Base-by-base conservation (phyloP, 2,329 filamentous ascomycete species). In the Pestalotiopsis fici region DNA sequence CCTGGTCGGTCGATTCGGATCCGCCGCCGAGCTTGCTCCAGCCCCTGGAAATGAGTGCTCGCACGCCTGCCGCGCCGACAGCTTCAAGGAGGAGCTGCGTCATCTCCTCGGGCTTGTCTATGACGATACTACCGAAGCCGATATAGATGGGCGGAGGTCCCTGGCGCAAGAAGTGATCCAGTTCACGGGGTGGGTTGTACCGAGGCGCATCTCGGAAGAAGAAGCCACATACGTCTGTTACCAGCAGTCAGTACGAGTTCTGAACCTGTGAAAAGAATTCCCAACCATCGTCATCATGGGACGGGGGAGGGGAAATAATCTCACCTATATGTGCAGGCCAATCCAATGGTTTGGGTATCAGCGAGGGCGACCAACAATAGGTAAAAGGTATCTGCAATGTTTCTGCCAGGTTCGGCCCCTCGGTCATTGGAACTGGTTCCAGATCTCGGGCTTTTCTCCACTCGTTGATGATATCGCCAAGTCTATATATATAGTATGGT, bases 391-490 rank as follows among this genome's bases (percentile, higher is more conserved):
- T 86, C 54, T 87, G 87, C 27, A 97, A 81, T 35, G 92, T 88
- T 64, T 87, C 88, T 18, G 95, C 82, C 78, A 96, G 87, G 2
- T 91, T 91, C 6, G 94, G 93, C 3, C 92, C 94, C 85, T 91
- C 94, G 62, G 95, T 90, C 6, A 92, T 82, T 69, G 91, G 93
- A 57, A 97, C 84, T 0, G 90, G 86, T 59, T 95, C 91, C 0
- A 97, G 81, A n/a, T 91, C 90, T 21, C 86, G 87, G 64, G 88
- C 88, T 71, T 90, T 89, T 65, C 94, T 85, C 74, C 96, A 97
- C 18, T 89, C 86, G 75, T 97, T 97, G 75, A 97, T 94, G 6
- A 97, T 83, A 78, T 97, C 94, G 21, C 94, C 94, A 2, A 97
- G 81, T 23, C 67, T 68, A 25, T 11, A n/a, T 7, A n/a, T 21